A percentile compares a stretch with the other conserved stretches of the same genome.
phyloP scores from a whole-genome alignment of 2,329 filamentous ascomycete genomes.

The Triangularia verruculosa region DNA sequence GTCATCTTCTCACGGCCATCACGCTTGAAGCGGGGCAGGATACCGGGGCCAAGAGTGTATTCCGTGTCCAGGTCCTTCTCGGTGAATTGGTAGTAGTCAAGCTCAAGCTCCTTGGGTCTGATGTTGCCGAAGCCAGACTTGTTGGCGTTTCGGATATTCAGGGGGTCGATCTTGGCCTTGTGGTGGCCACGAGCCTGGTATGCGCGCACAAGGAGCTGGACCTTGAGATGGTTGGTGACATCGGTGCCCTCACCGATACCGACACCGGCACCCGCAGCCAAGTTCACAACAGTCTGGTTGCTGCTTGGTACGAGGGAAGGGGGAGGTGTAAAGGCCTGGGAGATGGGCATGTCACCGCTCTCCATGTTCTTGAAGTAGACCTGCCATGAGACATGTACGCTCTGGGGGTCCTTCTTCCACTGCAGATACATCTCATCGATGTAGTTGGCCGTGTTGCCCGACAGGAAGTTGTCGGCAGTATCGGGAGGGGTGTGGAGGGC shows the following conservation, averaged over 20 bases:
- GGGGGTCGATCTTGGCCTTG: constrained; percentile 95
- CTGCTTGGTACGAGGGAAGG: constrained; percentile 78
- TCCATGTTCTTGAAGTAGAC: constrained; percentile 99
- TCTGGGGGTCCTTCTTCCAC: constrained; percentile 91
- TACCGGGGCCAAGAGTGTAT: constrained; percentile 89
- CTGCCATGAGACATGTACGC: constrained; percentile 97
- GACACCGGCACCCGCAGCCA: constrained; percentile 66
- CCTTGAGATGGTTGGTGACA: constrained; percentile 94
- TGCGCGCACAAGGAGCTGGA: constrained; percentile 92
- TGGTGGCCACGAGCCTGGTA: constrained; percentile 98
- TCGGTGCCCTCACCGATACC: constrained; percentile 70
- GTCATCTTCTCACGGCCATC: constrained; percentile 94
- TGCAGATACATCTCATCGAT: constrained; percentile 99
- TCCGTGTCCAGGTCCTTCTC: constrained; percentile 92
- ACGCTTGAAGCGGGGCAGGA: constrained; percentile 87
- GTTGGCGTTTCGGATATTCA: constrained; percentile 85
- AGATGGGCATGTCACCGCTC: constrained; percentile 94
- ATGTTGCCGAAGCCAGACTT: constrained; percentile 74
- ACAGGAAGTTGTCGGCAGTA: constrained; percentile 92
- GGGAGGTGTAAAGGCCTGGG: constrained; percentile 93
- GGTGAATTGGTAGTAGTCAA: constrained; percentile 92
- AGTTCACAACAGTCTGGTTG: constrained; percentile 72
- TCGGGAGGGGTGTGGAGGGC: constrained; percentile 60
- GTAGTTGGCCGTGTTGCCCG: constrained; percentile 96
- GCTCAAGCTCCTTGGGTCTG: constrained; percentile 86